A percentile compares a stretch with the other conserved stretches of the same genome.
These are phyloP conservation scores for Irpex sp. DNA, from an alignment of 1,284 basidiomycete genomes.

Conservation along the genomic window DNA sequence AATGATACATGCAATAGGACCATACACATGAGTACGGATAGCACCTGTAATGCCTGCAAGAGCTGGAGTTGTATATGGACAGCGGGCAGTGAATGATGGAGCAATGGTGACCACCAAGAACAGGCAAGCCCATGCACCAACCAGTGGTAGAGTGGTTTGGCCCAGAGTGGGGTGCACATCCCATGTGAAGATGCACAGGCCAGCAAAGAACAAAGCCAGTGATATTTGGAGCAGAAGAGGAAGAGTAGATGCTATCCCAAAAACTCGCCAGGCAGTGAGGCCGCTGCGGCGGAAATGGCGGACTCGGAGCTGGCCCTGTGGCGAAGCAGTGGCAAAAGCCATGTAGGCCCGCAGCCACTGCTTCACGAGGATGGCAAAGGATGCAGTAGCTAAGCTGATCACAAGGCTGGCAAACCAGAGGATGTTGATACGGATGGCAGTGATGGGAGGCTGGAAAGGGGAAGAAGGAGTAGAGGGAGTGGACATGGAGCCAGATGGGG, in stretches of 20 bases:
- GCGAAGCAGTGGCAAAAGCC: not conserved
- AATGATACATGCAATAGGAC: not conserved
- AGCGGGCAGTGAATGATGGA: not conserved
- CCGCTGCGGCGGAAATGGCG: slow-evolving; percentile 8
- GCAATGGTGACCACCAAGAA: not conserved
- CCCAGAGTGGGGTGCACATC: slow-evolving; percentile 4
- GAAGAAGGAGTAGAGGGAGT: not conserved
- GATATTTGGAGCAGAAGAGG: slow-evolving; percentile 15
- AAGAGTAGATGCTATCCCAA: slow-evolving; percentile 11
- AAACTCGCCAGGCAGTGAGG: slow-evolving; percentile 9
- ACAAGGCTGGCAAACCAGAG: slow-evolving; percentile 15
- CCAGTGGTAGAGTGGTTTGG: not conserved
- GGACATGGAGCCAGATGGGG: not conserved
- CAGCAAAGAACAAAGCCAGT: slow-evolving; percentile 14
- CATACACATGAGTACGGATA: not conserved
- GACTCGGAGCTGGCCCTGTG: slow-evolving; percentile 2
- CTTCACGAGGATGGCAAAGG: slow-evolving; percentile 14
- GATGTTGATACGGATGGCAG: slow-evolving; percentile 5
- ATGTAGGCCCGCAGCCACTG: slow-evolving; percentile 16
- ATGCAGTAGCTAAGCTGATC: slow-evolving; percentile 12
- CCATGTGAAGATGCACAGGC: slow-evolving; percentile 11
- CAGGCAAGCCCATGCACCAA: not conserved
- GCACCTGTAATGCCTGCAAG: not conserved
- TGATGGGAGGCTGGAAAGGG: not conserved
- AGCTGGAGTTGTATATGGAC: slow-evolving; percentile 2